Evolutionary conservation across 1,284 basidiomycete species (phyloP).

Genomic region (Puccinia triticina): DNA sequence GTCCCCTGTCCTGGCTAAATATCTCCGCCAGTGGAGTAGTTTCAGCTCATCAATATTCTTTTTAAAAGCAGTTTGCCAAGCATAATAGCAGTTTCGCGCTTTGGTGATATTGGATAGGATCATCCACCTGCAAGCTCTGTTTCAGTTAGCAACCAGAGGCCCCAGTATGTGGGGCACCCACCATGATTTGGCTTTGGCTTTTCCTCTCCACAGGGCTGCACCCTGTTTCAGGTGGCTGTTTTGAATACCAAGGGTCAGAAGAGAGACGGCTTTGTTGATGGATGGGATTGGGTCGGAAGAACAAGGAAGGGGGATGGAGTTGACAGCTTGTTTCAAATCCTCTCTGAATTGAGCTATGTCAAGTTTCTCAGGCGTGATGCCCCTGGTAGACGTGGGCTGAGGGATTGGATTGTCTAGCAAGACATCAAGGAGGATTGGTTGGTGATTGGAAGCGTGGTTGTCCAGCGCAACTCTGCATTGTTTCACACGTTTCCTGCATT

Average conservation of each 20-base stretch:
- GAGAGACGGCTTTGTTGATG: neutral
- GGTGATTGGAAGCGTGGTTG: slow-evolving; percentile 39
- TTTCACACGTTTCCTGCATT: too few relatives aligned
- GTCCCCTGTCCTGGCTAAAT: neutral
- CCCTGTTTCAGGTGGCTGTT: neutral
- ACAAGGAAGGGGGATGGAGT: neutral
- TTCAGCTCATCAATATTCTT: slow-evolving; percentile 13
- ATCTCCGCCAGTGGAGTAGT: neutral
- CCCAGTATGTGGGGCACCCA: neutral
- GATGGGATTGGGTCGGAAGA: neutral
- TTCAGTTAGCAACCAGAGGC: neutral
- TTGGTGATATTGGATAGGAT: neutral
- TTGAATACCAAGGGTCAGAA: neutral
- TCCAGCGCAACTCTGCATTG: too few relatives aligned
- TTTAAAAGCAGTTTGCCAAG: slow-evolving; percentile 30
- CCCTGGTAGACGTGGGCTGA: neutral
- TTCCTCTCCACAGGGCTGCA: neutral
- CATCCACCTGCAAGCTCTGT: slow-evolving; percentile 23
- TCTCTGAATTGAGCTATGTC: neutral
- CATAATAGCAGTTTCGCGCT: neutral
- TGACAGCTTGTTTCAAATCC: neutral
- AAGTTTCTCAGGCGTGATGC: neutral
- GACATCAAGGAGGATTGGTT: slow-evolving; percentile 1
- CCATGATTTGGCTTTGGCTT: neutral
- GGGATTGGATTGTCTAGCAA: neutral